A percentile compares a stretch with the other conserved stretches of the same genome.
These are phyloP conservation scores for Monosporascus sp. DNA, from an alignment of 2,329 filamentous ascomycete genomes.

Conservation along the genomic window DNA sequence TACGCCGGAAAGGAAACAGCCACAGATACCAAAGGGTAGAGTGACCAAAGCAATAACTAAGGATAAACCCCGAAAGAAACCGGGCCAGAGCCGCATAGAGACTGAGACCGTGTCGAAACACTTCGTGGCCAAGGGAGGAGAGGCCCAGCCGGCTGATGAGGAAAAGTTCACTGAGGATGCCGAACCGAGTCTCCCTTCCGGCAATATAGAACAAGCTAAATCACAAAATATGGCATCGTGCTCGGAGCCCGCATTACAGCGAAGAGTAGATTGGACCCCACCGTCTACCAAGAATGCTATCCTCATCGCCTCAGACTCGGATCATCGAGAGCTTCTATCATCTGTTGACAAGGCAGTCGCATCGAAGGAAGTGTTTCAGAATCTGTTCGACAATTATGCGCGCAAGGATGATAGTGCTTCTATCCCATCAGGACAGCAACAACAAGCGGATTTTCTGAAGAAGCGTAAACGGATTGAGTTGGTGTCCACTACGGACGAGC, in stretches of 20 bases:
- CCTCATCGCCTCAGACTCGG: slow-evolving; percentile 25
- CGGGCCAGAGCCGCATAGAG: slow-evolving; percentile 7
- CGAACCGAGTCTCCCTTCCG: background rate
- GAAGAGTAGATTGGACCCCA: slow-evolving; percentile 65
- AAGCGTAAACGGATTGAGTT: slow-evolving; percentile 54
- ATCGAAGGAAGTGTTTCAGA: slow-evolving; percentile 34
- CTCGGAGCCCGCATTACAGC: slow-evolving; percentile 43
- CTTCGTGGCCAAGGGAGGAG: slow-evolving; percentile 10
- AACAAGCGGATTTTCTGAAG: slow-evolving; percentile 30
- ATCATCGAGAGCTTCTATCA: slow-evolving; percentile 25
- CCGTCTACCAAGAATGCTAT: slow-evolving; percentile 36
- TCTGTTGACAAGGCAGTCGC: slow-evolving; percentile 11
- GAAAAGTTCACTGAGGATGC: slow-evolving; percentile 1
- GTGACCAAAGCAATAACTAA: slow-evolving; percentile 10
- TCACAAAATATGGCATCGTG: slow-evolving; percentile 1
- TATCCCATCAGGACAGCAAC: slow-evolving; percentile 4
- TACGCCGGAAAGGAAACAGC: slow-evolving; percentile 3
- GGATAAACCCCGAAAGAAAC: slow-evolving; percentile 12
- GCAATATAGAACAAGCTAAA: background rate
- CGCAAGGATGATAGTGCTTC: slow-evolving; percentile 19
- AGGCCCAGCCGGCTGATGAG: slow-evolving; percentile 5
- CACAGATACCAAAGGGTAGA: slow-evolving; percentile 5
- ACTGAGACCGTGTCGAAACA: slow-evolving; percentile 26
- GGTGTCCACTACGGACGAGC: slow-evolving; percentile 29
- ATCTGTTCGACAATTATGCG: slow-evolving; percentile 37